Evolutionary conservation across 441 rosid genomes (phyloP).

Genomic region (Theobroma grandiflorum): DNA sequence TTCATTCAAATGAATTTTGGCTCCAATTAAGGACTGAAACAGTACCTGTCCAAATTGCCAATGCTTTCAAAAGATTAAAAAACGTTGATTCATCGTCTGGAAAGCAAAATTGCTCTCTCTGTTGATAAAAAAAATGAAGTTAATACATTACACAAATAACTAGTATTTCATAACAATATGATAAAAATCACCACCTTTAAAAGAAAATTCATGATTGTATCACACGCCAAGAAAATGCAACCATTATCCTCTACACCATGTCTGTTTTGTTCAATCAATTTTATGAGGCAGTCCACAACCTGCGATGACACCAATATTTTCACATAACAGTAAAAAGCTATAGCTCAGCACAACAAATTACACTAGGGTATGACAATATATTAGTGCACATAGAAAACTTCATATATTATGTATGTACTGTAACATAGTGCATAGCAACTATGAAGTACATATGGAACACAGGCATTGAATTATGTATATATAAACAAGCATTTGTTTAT

Average conservation of each 20-base stretch:
- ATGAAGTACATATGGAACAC: neutral
- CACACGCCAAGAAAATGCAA: constrained; percentile 83
- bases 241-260: constrained; percentile 48
- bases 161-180: constrained; percentile 2
- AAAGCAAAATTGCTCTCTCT: constrained; percentile 63
- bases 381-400: neutral
- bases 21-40: constrained; percentile 8
- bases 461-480: neutral
- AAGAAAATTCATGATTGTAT: constrained; percentile 82
- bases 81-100: constrained; percentile 51
- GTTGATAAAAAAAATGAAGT: constrained; percentile 28
- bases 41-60: constrained; percentile 83
- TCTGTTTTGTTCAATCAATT: constrained; percentile 52
- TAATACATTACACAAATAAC: constrained; percentile 18
- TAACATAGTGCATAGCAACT: neutral
- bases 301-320: constrained; percentile 38
- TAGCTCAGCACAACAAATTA: constrained; percentile 3
- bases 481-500: neutral
- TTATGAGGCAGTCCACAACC: constrained; percentile 78
- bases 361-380: neutral
- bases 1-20: neutral
- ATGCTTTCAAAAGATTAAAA: constrained; percentile 63
- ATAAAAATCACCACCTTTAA: constrained; percentile 65
- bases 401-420: neutral
- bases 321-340: constrained; percentile 12